Evolutionary conservation across 2,329 filamentous ascomycete species (phyloP), one percentile per base, ranked within the genome.

Genomic region (Capronia americana): DNA sequence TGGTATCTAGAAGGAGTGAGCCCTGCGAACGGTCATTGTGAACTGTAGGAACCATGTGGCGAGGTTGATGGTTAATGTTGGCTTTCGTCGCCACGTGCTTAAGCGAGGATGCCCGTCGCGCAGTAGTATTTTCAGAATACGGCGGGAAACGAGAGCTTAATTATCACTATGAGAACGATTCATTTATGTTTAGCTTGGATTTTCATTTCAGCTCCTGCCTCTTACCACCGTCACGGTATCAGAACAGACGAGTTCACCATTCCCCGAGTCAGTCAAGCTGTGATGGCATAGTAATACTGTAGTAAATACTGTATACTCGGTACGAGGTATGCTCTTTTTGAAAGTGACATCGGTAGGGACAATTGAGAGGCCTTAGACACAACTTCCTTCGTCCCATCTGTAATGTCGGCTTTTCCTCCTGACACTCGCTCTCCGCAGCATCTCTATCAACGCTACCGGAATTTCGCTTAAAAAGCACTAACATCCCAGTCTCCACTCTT

Each of bases 401-500:
- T 10, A 12, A 11, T 8, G 30, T 32, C 32, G 10, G 11, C 32
- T 34, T 34, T 3, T 12, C 2, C 10, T 34, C 10, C 32, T 12
- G n/a, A n/a, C 32, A 12, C 32, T 11, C 11, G 11, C 32, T 6
- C 28, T 34, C 30, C 30, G 8, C 10, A 32, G 32, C 30, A 30
- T 30, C 8, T 10, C 8, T 12, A 11, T 2, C 30, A 11, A 11
- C 8, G 1, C 6, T 2, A 32, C 10, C 30, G 5, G 6, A 11
- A 11, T 7, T 14, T 38, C 5, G 17, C 26, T 46, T 59, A 71
- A 32, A 69, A 69, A 17, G 32, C 28, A 57, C 67, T 71, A 12
- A 70, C 68, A 59, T 71, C 70, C 68, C 74, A 77, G 34, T 75
- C 75, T 54, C 72, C 73, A 14, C 71, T 63, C 67, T 71, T 75